Percentiles rank a stretch among this genome's conserved stretches.
phyloP scores from a whole-genome alignment of 2,329 filamentous ascomycete genomes.

The Tolypocladium ovalisporum region DNA sequence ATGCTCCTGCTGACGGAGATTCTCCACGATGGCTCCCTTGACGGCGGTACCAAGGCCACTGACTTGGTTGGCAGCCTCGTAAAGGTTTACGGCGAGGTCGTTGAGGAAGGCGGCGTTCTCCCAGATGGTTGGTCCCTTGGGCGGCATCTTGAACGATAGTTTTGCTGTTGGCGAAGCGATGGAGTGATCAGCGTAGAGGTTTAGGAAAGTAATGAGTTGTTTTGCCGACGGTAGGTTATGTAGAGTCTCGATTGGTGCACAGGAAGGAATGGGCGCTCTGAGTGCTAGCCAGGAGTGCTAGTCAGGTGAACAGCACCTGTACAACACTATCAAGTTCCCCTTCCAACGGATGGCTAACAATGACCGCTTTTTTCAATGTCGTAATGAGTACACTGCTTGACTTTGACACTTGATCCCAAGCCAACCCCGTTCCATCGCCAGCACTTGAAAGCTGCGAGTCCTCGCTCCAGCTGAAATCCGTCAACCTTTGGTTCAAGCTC shows the following conservation, averaged over 20 bases:
- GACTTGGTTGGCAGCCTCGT: conserved; percentile 14
- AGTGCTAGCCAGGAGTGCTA: neutral
- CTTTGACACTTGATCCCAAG: neutral
- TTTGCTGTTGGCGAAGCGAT: neutral
- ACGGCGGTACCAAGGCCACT: conserved; percentile 15
- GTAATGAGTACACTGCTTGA: neutral
- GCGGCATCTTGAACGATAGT: conserved; percentile 7
- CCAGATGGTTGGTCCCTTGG: conserved; percentile 16
- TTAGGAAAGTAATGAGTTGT: neutral
- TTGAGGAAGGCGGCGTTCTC: conserved; percentile 20
- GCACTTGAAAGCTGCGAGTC: neutral
- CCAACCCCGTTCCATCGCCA: neutral
- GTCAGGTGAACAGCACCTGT: neutral
- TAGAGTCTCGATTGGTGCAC: neutral
- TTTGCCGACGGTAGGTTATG: neutral
- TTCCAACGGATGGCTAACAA: neutral
- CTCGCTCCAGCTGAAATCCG: neutral
- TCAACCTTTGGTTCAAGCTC: neutral
- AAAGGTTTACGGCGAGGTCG: conserved; percentile 21
- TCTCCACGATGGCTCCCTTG: conserved; percentile 18
- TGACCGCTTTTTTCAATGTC: neutral
- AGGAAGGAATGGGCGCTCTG: too few relatives aligned
- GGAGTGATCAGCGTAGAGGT: neutral
- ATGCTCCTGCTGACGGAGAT: conserved; percentile 20
- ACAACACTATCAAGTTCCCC: neutral